Conservation (phyloP, 345 rosid species). For the Melaleuca quinquenervia region DNA sequence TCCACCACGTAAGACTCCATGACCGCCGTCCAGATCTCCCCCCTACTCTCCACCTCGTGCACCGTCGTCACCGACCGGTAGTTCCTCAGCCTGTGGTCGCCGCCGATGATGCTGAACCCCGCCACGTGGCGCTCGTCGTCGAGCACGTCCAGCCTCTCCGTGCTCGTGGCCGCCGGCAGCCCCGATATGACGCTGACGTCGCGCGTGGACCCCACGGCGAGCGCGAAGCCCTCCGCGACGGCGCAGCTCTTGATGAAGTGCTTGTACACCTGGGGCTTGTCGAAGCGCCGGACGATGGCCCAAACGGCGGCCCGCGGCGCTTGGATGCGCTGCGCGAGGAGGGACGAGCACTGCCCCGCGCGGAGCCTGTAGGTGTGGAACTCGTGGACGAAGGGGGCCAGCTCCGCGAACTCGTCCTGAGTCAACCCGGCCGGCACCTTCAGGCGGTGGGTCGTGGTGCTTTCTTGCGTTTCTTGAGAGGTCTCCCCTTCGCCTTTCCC, state of each 20-base stretch:
- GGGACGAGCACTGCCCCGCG: constrained; percentile 9
- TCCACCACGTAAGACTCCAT: constrained; percentile 43
- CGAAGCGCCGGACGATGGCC: constrained; percentile 15
- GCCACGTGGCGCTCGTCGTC: constrained; percentile 9
- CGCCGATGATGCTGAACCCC: constrained; percentile 15
- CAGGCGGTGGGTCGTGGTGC: background rate
- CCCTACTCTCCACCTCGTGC: constrained; percentile 2
- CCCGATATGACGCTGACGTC: constrained; percentile 10
- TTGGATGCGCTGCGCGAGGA: constrained; percentile 6
- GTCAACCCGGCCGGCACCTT: background rate
- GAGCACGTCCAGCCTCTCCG: constrained; percentile 11
- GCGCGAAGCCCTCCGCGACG: background rate
- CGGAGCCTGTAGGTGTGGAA: constrained; percentile 5
- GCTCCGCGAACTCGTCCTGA: background rate
- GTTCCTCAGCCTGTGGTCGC: constrained; percentile 12
- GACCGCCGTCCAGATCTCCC: constrained; percentile 18
- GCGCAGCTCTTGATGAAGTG: constrained; percentile 18
- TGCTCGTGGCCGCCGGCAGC: constrained; percentile 9
- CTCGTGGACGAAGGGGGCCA: background rate
- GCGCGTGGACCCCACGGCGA: constrained; percentile 5
- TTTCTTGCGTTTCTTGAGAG: background rate
- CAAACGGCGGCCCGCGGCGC: constrained; percentile 8
- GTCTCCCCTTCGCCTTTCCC: background rate
- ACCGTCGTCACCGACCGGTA: constrained; percentile 12
- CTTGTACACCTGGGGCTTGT: constrained; percentile 17